Percentiles rank a stretch among this genome's conserved stretches.
Evolutionary conservation across 208 protist species (phyloP).

Genomic region (Acanthamoeba divionensis): DNA sequence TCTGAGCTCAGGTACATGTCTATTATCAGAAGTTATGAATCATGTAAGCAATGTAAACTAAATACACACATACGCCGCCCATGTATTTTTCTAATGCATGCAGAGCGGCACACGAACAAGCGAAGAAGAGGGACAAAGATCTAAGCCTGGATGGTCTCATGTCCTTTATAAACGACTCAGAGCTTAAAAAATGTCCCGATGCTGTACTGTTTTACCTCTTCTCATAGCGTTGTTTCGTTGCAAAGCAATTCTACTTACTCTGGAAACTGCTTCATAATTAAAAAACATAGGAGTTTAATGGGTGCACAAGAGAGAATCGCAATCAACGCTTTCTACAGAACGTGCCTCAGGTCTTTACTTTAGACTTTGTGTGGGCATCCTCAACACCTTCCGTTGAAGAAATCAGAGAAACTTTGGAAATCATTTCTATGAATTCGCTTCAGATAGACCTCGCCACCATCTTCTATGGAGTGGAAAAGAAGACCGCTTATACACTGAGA

Average conservation of each 20-base stretch:
- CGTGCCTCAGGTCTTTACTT: slow-evolving; percentile 17
- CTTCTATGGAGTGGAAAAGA: slow-evolving; percentile 12
- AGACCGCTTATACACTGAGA: neutral
- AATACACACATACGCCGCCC: no score
- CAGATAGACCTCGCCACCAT: neutral
- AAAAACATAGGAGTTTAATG: neutral
- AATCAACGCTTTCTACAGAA: slow-evolving; percentile 46
- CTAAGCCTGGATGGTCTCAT: slow-evolving; percentile 4
- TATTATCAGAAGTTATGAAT: no score
- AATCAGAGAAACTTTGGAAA: neutral
- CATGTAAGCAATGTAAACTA: no score
- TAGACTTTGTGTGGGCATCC: slow-evolving; percentile 19
- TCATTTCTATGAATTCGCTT: neutral
- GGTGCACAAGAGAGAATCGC: neutral
- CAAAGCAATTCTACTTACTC: neutral
- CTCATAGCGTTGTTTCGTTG: neutral
- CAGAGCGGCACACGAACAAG: neutral
- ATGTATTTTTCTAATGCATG: neutral
- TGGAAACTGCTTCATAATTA: neutral
- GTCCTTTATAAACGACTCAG: slow-evolving; percentile 22
- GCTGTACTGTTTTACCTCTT: neutral
- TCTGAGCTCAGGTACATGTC: neutral
- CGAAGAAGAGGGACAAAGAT: neutral
- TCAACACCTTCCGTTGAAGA: slow-evolving; percentile 21
- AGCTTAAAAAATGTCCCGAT: slow-evolving; percentile 48